Percentiles rank a stretch among this genome's conserved stretches.
phyloP scores from a whole-genome alignment of 495 filamentous ascomycete species.

The Parmelia sp. region DNA sequence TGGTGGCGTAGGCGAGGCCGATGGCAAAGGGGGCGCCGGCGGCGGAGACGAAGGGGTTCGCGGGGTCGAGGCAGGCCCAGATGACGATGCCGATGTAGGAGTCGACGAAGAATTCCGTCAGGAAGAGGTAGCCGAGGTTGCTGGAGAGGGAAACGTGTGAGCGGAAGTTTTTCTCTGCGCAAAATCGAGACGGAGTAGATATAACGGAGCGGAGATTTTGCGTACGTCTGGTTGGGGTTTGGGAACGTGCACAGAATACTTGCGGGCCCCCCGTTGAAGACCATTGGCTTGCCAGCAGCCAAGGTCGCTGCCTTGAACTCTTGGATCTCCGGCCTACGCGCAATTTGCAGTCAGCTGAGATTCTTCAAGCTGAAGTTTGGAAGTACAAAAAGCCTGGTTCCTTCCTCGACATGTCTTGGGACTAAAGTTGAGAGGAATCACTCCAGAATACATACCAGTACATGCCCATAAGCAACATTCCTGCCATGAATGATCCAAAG shows the following conservation, averaged over 20 bases:
- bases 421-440: not conserved
- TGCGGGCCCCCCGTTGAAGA: slow-evolving; percentile 43
- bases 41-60: slow-evolving; percentile 48
- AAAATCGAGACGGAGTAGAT: not conserved
- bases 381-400: not conserved
- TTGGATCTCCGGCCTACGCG: slow-evolving; percentile 33
- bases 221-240: slow-evolving; percentile 35
- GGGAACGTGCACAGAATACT: slow-evolving; percentile 42
- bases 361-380: not conserved
- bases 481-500: slow-evolving; percentile 48
- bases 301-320: slow-evolving; percentile 32
- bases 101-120: slow-evolving; percentile 50
- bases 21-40: slow-evolving; percentile 42
- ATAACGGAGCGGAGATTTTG: not conserved
- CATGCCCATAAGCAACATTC: slow-evolving; percentile 42
- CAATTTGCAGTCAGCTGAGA: not conserved
- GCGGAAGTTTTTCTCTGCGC: not conserved
- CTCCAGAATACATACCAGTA: slow-evolving; percentile 30
- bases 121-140: slow-evolving; percentile 44
- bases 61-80: slow-evolving; percentile 48
- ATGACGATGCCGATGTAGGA: slow-evolving; percentile 48
- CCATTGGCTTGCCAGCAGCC: slow-evolving; percentile 31
- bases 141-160: slow-evolving; percentile 1
- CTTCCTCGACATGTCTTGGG: too few species aligned
- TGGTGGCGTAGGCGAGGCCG: slow-evolving; percentile 43